Evolutionary conservation across 306 rosid genomes (phyloP).

Genomic region (Vigna reflexopilosa): DNA sequence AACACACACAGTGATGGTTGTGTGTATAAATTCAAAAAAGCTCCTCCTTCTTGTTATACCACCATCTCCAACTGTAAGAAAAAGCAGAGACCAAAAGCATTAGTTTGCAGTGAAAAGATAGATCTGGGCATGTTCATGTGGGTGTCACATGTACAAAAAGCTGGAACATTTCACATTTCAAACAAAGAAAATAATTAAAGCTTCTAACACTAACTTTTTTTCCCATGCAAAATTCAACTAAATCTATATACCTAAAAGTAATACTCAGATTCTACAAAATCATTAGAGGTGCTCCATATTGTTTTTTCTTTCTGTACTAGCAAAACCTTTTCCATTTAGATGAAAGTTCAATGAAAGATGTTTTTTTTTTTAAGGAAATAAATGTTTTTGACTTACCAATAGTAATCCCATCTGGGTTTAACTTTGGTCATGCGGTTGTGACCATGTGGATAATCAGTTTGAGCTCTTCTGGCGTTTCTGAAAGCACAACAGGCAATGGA

Average conservation of each 20-base stretch:
- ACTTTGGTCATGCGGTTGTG: conserved; percentile 75
- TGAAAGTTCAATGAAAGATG: no score
- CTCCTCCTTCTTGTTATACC: conserved; percentile 74
- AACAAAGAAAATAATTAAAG: not conserved
- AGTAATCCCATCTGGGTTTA: conserved; percentile 86
- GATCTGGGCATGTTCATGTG: not conserved
- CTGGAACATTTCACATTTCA: not conserved
- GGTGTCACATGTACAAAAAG: conserved; percentile 9
- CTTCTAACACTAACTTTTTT: not conserved
- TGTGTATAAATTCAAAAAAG: conserved; percentile 57
- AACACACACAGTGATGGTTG: conserved; percentile 2
- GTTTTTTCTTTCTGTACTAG: no score
- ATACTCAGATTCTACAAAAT: not conserved
- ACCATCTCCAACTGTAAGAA: conserved; percentile 90
- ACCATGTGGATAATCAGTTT: conserved; percentile 69
- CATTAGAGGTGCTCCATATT: not conserved
- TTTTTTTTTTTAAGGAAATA: not conserved
- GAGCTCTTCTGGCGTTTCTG: conserved; percentile 68
- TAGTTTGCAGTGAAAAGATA: conserved; percentile 29
- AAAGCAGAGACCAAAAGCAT: conserved; percentile 19
- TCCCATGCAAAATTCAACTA: not conserved
- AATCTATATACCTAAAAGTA: not conserved
- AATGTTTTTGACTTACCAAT: conserved; percentile 54
- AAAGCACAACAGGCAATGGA: conserved; percentile 92
- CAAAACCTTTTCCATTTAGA: no score